Evolutionary conservation across 139 green algal genomes (phyloP).

Genomic region (Edaphochlamys debaryana): DNA sequence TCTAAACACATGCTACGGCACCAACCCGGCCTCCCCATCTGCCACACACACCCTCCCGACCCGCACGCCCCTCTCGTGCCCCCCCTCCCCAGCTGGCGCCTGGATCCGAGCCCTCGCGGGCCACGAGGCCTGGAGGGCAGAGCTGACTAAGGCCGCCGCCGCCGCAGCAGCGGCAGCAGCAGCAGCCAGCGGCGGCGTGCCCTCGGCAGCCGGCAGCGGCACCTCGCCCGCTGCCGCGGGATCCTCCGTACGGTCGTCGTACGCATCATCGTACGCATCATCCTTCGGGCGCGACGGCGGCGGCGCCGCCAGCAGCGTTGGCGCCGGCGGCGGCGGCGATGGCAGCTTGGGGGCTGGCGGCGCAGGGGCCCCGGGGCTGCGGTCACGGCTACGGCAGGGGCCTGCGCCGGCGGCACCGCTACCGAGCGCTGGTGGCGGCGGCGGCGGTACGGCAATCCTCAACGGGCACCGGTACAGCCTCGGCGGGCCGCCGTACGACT

Average conservation of each 20-base stretch:
- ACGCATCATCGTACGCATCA: not conserved
- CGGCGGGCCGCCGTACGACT: too few species aligned
- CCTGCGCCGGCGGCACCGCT: too few species aligned
- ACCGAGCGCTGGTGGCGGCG: too few species aligned
- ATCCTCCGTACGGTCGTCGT: not conserved
- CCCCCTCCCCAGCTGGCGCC: not conserved
- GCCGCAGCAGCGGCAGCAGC: not conserved
- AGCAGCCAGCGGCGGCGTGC: not conserved
- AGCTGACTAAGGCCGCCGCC: not conserved
- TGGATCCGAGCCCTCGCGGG: not conserved
- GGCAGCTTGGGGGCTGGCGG: too few species aligned
- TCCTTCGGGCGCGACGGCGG: not conserved
- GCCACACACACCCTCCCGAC: too few species aligned
- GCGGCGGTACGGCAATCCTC: too few species aligned
- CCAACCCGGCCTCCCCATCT: too few species aligned
- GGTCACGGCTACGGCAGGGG: not conserved
- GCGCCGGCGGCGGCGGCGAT: too few species aligned
- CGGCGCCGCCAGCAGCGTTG: not conserved
- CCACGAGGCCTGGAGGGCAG: slow-evolving; percentile 1
- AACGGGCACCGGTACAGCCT: too few species aligned
- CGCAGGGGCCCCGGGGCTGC: not conserved
- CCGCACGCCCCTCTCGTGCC: too few species aligned
- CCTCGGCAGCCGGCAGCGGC: not conserved
- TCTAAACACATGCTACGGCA: too few species aligned
- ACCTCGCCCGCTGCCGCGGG: too few species aligned